Percentiles rank a stretch among this genome's conserved stretches.
Conservation (phyloP, 345 rosid genomes). For the Corchorus capsularis region DNA sequence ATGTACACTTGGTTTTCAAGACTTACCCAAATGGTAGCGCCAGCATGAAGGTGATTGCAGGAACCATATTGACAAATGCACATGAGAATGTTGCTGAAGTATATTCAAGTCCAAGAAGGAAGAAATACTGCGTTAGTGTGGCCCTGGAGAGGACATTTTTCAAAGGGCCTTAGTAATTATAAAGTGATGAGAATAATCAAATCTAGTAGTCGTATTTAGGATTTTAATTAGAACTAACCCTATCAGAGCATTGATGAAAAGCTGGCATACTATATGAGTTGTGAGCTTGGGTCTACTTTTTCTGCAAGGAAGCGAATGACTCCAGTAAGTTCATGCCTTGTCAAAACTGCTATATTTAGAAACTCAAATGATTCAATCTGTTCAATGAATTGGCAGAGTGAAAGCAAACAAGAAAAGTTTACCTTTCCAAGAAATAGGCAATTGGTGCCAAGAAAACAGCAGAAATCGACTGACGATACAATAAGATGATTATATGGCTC, state of each 20-base stretch:
- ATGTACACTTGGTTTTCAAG: constrained; percentile 5
- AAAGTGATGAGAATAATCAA: not conserved
- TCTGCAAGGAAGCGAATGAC: constrained; percentile 41
- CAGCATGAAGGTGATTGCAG: constrained; percentile 51
- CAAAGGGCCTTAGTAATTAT: not conserved
- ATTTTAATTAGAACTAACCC: constrained; percentile 56
- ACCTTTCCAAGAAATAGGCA: constrained; percentile 73
- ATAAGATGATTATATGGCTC: constrained; percentile 60
- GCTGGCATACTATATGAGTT: constrained; percentile 41
- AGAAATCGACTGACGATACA: constrained; percentile 62
- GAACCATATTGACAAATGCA: constrained; percentile 67
- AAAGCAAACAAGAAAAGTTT: constrained; percentile 1
- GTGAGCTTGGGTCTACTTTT: constrained; percentile 58
- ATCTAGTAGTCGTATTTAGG: not conserved
- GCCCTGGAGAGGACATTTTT: constrained; percentile 35
- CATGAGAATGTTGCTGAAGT: constrained; percentile 61
- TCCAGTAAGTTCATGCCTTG: not conserved
- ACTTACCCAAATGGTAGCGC: constrained; percentile 54
- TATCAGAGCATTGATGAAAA: constrained; percentile 64
- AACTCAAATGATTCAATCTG: not conserved
- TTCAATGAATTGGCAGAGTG: not conserved
- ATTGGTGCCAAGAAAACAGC: constrained; percentile 67
- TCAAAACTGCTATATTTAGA: not conserved
- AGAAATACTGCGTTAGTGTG: constrained; percentile 50
- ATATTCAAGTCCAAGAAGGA: constrained; percentile 56